Evolutionary conservation across 495 filamentous ascomycete genomes (phyloP).

Genomic region (Eremomyces bilateralis): DNA sequence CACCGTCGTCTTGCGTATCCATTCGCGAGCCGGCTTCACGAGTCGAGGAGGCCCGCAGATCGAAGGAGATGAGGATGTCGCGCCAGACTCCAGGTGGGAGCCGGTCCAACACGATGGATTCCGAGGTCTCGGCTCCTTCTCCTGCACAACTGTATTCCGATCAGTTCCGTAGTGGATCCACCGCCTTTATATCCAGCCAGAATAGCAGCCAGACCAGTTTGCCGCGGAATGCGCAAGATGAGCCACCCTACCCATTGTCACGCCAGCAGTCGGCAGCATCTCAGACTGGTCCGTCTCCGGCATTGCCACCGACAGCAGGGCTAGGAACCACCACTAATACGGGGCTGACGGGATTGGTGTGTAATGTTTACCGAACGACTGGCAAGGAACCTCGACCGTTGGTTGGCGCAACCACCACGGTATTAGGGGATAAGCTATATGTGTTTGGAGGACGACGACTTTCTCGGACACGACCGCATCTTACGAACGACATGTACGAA

Average conservation of each 20-base stretch:
- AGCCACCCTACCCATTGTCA: constrained; percentile 25
- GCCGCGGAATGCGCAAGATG: constrained; percentile 25
- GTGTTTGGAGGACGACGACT: constrained; percentile 85
- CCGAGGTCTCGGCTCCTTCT: constrained; percentile 26
- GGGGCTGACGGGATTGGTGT: constrained; percentile 69
- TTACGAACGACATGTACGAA: constrained; percentile 82
- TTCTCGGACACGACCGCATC: constrained; percentile 55
- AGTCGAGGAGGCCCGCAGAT: too few relatives aligned
- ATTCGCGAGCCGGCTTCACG: too few relatives aligned
- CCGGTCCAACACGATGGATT: constrained; percentile 38
- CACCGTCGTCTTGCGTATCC: too few relatives aligned
- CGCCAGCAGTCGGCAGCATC: constrained; percentile 7
- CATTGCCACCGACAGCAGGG: constrained; percentile 12
- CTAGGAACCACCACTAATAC: constrained; percentile 14
- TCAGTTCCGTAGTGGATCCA: constrained; percentile 8
- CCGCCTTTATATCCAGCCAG: constrained; percentile 16
- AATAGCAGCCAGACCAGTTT: constrained; percentile 38
- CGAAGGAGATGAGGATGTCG: constrained; percentile 16
- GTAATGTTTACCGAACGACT: constrained; percentile 81
- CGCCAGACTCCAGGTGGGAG: constrained; percentile 18
- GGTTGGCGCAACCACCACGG: constrained; percentile 87
- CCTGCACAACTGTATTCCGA: constrained; percentile 15
- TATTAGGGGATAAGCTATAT: constrained; percentile 83
- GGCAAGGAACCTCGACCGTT: constrained; percentile 76
- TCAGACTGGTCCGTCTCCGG: constrained; percentile 11